These are phyloP conservation scores for Salix dunnii DNA, from an alignment of 345 rosid species.

Conservation along the genomic window DNA sequence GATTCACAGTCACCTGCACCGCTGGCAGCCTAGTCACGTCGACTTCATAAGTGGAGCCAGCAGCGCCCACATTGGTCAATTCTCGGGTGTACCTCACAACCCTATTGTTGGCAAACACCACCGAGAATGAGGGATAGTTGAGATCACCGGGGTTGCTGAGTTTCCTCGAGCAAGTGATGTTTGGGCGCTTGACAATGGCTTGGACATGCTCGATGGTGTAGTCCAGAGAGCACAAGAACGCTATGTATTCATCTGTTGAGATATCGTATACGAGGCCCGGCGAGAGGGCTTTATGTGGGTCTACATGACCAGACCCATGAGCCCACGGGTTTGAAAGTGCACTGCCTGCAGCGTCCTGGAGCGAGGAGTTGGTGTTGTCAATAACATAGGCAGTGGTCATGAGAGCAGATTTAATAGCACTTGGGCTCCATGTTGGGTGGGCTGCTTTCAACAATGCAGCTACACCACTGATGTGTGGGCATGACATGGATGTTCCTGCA, in stretches of 20 bases:
- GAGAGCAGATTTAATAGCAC: conserved; percentile 81
- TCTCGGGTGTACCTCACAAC: conserved; percentile 70
- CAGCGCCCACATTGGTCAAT: conserved; percentile 75
- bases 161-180: conserved; percentile 50
- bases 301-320: conserved; percentile 83
- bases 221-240: conserved; percentile 74
- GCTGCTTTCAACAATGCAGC: conserved; percentile 83
- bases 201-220: conserved; percentile 57
- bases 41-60: conserved; percentile 51
- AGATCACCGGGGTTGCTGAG: conserved; percentile 76
- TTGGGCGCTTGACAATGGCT: conserved; percentile 62
- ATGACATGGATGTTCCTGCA: conserved; percentile 90
- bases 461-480: conserved; percentile 90
- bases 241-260: conserved; percentile 56
- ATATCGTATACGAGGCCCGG: conserved; percentile 85
- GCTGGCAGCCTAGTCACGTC: conserved; percentile 41
- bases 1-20: conserved; percentile 58
- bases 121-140: conserved; percentile 88
- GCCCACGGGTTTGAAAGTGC: conserved; percentile 57
- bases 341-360: conserved; percentile 63
- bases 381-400: conserved; percentile 34
- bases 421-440: conserved; percentile 86
- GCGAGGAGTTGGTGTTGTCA: conserved; percentile 69
- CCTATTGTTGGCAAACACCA: conserved; percentile 57
- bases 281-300: conserved; percentile 68